A percentile compares a stretch with the other conserved stretches of the same genome.
These are phyloP conservation scores for Astrothelium macrocarpum DNA, from an alignment of 495 filamentous ascomycete genomes.

Conservation along the genomic window DNA sequence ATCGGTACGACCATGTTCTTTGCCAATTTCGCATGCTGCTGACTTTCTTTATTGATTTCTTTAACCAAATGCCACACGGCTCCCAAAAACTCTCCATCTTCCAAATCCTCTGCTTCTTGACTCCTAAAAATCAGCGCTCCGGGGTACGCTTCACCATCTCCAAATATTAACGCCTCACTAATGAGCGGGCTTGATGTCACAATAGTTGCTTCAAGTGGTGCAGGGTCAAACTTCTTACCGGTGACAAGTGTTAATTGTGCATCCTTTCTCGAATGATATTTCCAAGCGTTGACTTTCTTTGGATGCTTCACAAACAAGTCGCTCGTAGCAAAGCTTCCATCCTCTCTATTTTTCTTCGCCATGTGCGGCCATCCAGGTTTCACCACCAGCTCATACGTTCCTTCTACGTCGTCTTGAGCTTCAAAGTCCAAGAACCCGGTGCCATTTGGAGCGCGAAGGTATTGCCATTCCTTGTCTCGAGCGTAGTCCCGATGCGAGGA, in stretches of 20 bases:
- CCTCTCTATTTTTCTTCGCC: conserved; percentile 47
- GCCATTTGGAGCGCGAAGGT: conserved; percentile 40
- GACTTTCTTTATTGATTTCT: conserved; percentile 32
- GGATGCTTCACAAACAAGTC: conserved; percentile 51
- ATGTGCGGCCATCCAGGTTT: conserved; percentile 53
- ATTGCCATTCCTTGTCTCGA: conserved; percentile 57
- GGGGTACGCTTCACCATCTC: conserved; percentile 35
- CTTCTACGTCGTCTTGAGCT: conserved; percentile 35
- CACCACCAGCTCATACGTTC: conserved; percentile 50
- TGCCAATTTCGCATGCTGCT: conserved; percentile 36
- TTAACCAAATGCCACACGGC: conserved; percentile 33
- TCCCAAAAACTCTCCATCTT: conserved; percentile 24
- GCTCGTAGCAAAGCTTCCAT: conserved; percentile 49
- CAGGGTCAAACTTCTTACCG: conserved; percentile 60
- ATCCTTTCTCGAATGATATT: conserved; percentile 51
- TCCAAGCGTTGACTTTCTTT: conserved; percentile 43
- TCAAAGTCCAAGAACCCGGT: conserved; percentile 44
- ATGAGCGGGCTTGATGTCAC: conserved; percentile 24
- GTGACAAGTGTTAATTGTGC: conserved; percentile 53
- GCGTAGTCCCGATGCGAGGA: conserved; percentile 42
- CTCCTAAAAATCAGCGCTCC: conserved; percentile 37
- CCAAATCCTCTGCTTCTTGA: conserved; percentile 10
- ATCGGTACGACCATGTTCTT: conserved; percentile 39
- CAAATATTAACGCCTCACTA: conserved; percentile 42
- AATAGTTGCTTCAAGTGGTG: conserved; percentile 47